Base-by-base conservation (phyloP, 108 stramenopile species). In the Cyclotella kingstonii region DNA sequence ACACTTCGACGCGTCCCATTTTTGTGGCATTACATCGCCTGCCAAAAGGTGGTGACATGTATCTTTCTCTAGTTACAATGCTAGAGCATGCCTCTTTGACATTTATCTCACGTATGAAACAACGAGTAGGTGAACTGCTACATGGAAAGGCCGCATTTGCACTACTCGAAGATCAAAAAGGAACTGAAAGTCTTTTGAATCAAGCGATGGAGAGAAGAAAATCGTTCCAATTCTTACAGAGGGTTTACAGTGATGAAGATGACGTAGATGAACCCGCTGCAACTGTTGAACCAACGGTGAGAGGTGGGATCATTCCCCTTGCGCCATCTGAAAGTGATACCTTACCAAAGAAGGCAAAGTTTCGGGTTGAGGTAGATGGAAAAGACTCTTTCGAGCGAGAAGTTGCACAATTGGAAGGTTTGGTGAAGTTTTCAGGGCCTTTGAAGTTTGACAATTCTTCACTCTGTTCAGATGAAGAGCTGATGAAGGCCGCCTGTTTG, bases 41-140 rank as follows among this genome's bases (percentile, higher is more conserved):
- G 15, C 92, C 92, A 0, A 79, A 77, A 48, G 92, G 82, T 11
- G 92, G 87, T 4, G 87, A 90, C 35, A 89, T 90, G 89, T 94
- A 90, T 60, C 51, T 87, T 25, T 85, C 86, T 3, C 29, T 90
- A 35, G 85, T 94, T 12, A 87, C 85, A 4, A 86, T 90, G 36
- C 57, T 94, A 57, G 92, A 94, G 63, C 92, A 94, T 59, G 81
- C 84, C 53, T 79, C 89, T 46, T 60, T 90, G 26, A 94, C 89
- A n/a, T 94, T 94, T 65, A 87, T 85, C 44, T 87, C 87, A 4
- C 84, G 91, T 12, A 84, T 89, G 53, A 92, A 92, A 59, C 81
- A 81, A 41, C 79, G 87, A 52, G 81, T 91, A 7, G 45, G 68
- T 2, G 54, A 85, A 38, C 47, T 92, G 8, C 84, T 86, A 28